Base-by-base conservation (phyloP, 2,329 filamentous ascomycete species). In the Colletotrichum liaoningense region DNA sequence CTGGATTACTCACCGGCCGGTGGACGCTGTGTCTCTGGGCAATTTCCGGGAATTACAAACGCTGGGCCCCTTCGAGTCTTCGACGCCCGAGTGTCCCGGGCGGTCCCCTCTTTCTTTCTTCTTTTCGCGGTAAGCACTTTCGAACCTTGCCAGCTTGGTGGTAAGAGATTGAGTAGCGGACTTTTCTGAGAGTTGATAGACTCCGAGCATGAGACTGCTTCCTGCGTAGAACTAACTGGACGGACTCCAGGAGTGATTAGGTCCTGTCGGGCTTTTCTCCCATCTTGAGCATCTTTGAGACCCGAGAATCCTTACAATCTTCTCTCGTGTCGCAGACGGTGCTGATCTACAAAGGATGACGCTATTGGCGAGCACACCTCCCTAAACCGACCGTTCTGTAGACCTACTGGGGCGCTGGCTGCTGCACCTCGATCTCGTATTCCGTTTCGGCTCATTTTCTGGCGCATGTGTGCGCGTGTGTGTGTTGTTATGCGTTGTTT, bases 401-500 rank as follows among this genome's bases (percentile, higher is more conserved):
- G 60, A 26, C 28, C 4, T 72, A 19, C 38, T 42, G 38, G 35
- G 38, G 38, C 38, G 69, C 69, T 57, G 57, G 42, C 19, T n/a
- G 42, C 42, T 49, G 42, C 42, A 49, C 42, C 69, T 72, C 64
- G 69, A 49, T 22, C 69, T 72, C 69, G 69, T 72, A 72, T 72
- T 67, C 55, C 19, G 46, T 28, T 60, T 42, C 30, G 56, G 28
- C 5, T 55, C 65, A 26, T 56, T 19, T 22, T 63, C 11, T 63
- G 28, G 24, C 24, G 24, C 26, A 8, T n/a, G 49, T n/a, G 42
- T 49, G 58, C 16, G 42, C 8, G 60, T 35, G 35, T 33, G 35
- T 33, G 22, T 30, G 49, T n/a, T 42, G 42, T 38, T 63, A 38
- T 24, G 60, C 42, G 38, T 33, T 54, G 35, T 33, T 8, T 52